Conservation (phyloP, 2,329 filamentous ascomycete species). For the Mycogone perniciosa region DNA sequence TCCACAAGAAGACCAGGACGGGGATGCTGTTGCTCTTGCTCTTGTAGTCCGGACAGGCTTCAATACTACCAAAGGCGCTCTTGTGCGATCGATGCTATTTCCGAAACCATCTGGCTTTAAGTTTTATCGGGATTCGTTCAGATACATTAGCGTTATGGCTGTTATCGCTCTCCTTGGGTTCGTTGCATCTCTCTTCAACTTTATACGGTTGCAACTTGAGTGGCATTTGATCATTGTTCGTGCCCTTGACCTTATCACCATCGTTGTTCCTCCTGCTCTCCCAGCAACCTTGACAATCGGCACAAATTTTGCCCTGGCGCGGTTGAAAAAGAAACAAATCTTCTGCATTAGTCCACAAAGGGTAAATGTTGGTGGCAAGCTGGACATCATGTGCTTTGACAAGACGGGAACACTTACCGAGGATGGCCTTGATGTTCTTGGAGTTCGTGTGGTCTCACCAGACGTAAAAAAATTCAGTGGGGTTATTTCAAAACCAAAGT, state of each 20-base stretch:
- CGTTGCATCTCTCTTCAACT: slow-evolving; percentile 86
- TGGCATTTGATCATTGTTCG: slow-evolving; percentile 91
- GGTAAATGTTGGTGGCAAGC: slow-evolving; percentile 92
- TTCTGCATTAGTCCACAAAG: slow-evolving; percentile 97
- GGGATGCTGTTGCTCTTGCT: slow-evolving; percentile 85
- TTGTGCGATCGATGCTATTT: slow-evolving; percentile 97
- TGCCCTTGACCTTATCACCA: slow-evolving; percentile 92
- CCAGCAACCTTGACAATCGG: slow-evolving; percentile 94
- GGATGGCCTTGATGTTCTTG: slow-evolving; percentile 89
- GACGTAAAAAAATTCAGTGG: slow-evolving; percentile 63
- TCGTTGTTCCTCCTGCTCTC: slow-evolving; percentile 90
- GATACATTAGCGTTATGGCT: slow-evolving; percentile 96
- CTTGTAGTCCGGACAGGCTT: slow-evolving; percentile 93
- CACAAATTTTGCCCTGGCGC: slow-evolving; percentile 84
- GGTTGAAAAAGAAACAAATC: slow-evolving; percentile 82
- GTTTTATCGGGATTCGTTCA: slow-evolving; percentile 95
- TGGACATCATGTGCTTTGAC: slow-evolving; percentile 96
- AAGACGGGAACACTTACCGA: slow-evolving; percentile 98
- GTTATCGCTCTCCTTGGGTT: slow-evolving; percentile 81
- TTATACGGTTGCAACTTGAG: slow-evolving; percentile 72
- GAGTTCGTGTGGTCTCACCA: slow-evolving; percentile 69
- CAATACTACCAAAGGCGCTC: slow-evolving; percentile 91
- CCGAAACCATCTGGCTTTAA: slow-evolving; percentile 98
- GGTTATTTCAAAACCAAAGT: slow-evolving; percentile 59
- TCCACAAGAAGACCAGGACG: slow-evolving; percentile 77